phyloP scores from a whole-genome alignment of 2,329 filamentous ascomycete genomes.

The Fusarium continuum region DNA sequence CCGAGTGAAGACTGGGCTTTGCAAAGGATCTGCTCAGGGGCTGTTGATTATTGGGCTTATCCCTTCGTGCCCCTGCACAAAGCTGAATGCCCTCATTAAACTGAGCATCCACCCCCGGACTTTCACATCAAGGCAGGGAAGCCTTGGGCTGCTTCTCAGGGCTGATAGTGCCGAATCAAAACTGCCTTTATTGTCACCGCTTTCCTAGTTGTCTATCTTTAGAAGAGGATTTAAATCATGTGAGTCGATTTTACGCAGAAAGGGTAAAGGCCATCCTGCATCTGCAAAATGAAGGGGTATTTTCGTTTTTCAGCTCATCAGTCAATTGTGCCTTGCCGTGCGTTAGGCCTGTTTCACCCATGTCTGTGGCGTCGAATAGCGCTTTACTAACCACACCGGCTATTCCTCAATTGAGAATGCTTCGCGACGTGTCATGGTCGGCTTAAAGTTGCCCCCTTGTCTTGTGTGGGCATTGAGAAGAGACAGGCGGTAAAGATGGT shows the following conservation, averaged over 20 bases:
- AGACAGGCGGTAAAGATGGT: too few relatives aligned
- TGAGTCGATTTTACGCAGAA: not conserved
- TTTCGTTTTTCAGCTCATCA: not conserved
- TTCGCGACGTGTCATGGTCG: not conserved
- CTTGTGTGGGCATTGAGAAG: too few relatives aligned
- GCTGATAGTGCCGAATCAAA: not conserved
- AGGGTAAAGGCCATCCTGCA: not conserved
- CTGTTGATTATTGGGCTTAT: not conserved
- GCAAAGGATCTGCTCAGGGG: not conserved
- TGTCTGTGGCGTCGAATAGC: not conserved
- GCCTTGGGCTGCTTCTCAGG: too few relatives aligned
- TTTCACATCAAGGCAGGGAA: not conserved
- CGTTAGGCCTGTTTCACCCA: slow-evolving; percentile 2
- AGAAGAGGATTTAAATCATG: not conserved
- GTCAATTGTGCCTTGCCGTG: not conserved
- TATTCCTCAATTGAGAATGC: slow-evolving; percentile 2
- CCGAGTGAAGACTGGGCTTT: not conserved
- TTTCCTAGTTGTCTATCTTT: not conserved
- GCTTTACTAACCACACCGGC: too few relatives aligned
- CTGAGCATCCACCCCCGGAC: not conserved
- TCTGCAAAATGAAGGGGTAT: not conserved
- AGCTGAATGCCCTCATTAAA: slow-evolving; percentile 2
- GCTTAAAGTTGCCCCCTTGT: not conserved
- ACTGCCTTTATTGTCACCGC: too few relatives aligned
- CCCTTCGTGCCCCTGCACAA: not conserved